Evolutionary conservation across 1,284 basidiomycete species (phyloP), one percentile per base, ranked within the genome.

Genomic region (Marasmius fiardii): DNA sequence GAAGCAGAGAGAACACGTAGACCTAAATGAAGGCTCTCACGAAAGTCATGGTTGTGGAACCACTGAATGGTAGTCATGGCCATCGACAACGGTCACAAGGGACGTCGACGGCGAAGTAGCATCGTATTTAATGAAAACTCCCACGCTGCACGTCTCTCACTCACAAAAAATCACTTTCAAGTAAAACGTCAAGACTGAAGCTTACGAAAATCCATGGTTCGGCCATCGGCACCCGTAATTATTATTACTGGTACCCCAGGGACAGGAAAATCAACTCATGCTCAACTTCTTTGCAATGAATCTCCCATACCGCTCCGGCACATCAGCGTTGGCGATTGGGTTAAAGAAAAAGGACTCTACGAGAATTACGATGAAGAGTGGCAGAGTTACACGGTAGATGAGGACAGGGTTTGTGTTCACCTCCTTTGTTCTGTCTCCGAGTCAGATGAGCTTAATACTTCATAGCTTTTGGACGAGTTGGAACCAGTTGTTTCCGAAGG

Each of bases 331-430:
- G 90, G 94, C 34, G 88, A 96, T 50, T 77, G 90, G 62, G 91
- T 98, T 58, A 98, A 97, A 73, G 84, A 90, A 63, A 83, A 88
- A 56, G 82, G 78, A 0, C 81, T 97, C 21, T 90, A 95, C 68
- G 86, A 92, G 61, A 86, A 89, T 0, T 98, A 84, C 68, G 92
- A 98, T 67, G 84, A 94, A 34, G 93, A 97, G 69, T 98, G 96
- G 96, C 87, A 96, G 68, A 88, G 85, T 55, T 97, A 93, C 71
- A 90, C 87, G 3, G 92, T 98, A 2, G 94, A 99, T 68, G 97
- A 99, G 70, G 97, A 99, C 74, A 89, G 91, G 78, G 92, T 90
- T n/a, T n/a, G 75, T 60, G 62, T 55, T 49, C 26, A 51, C 34
- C 18, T 58, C 35, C 18, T 24, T 26, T 20, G 18, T 26, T 52